Conservation (phyloP, 2,329 filamentous ascomycete species). For the Proliferodiscus dingleyae region DNA sequence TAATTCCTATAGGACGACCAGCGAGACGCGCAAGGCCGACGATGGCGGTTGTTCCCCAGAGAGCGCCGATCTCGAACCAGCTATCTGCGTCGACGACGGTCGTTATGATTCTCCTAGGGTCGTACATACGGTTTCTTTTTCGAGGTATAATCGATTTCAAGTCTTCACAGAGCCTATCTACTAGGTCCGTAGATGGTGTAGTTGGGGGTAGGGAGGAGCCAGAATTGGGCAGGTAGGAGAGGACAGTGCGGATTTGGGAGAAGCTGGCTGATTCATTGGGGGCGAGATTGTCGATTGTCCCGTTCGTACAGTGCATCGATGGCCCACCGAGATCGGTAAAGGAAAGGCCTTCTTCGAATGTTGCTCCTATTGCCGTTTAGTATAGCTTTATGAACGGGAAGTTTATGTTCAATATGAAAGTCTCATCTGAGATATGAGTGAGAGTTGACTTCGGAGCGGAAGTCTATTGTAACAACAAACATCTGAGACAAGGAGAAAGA, state of each 20-base stretch:
- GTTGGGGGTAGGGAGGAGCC: conserved; percentile 51
- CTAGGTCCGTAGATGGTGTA: conserved; percentile 42
- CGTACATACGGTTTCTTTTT: conserved; percentile 54
- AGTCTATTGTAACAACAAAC: too few species aligned
- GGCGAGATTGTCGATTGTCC: conserved; percentile 61
- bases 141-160: conserved; percentile 54
- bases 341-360: conserved; percentile 57
- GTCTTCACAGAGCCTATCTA: conserved; percentile 42
- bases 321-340: conserved; percentile 57
- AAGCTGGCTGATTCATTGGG: conserved; percentile 57
- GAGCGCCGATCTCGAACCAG: conserved; percentile 59
- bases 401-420: too few species aligned
- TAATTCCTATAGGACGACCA: conserved; percentile 53
- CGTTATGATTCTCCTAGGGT: conserved; percentile 51
- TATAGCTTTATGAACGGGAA: too few species aligned
- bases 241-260: conserved; percentile 52
- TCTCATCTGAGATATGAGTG: too few species aligned
- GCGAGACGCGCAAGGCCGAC: conserved; percentile 54
- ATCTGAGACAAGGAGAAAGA: too few species aligned
- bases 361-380: conserved; percentile 39
- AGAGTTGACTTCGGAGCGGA: too few species aligned
- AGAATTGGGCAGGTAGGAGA: conserved; percentile 53
- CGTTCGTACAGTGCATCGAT: conserved; percentile 58
- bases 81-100: conserved; percentile 50
- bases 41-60: conserved; percentile 60